phyloP scores from a whole-genome alignment of 2,329 filamentous ascomycete genomes.

The Colletotrichum gloeosporioides region DNA sequence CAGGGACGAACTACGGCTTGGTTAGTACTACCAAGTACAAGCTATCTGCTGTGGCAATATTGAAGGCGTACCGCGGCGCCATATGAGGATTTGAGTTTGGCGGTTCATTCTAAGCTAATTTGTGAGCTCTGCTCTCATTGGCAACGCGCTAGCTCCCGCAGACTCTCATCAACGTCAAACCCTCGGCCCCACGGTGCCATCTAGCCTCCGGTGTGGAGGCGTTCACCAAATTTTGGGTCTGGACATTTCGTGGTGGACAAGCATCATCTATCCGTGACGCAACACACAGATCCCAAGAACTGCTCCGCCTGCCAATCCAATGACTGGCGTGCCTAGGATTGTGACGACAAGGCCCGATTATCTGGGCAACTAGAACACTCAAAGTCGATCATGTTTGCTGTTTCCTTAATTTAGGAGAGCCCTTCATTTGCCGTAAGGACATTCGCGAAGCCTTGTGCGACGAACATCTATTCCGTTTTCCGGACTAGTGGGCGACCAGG shows the following conservation, averaged over 20 bases:
- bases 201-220: slow-evolving; percentile 4
- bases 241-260: neutral
- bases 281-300: neutral
- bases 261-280: slow-evolving; percentile 5
- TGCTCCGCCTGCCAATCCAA: neutral
- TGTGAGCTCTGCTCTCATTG: neutral
- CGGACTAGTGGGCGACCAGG: neutral
- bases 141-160: neutral
- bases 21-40: neutral
- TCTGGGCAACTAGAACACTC: neutral
- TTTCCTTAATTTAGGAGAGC: neutral
- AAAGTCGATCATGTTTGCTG: neutral
- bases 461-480: neutral
- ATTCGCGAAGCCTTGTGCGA: neutral
- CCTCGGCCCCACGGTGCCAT: slow-evolving; percentile 3
- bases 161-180: slow-evolving; percentile 15
- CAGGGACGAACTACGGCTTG: neutral
- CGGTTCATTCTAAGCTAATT: neutral
- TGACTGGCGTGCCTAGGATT: neutral
- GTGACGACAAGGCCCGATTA: neutral
- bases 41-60: neutral
- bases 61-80: neutral
- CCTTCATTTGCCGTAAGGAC: neutral
- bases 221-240: neutral
- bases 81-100: neutral